Base-by-base conservation (phyloP, 1,284 basidiomycete genomes). In the Vanrija sp. region DNA sequence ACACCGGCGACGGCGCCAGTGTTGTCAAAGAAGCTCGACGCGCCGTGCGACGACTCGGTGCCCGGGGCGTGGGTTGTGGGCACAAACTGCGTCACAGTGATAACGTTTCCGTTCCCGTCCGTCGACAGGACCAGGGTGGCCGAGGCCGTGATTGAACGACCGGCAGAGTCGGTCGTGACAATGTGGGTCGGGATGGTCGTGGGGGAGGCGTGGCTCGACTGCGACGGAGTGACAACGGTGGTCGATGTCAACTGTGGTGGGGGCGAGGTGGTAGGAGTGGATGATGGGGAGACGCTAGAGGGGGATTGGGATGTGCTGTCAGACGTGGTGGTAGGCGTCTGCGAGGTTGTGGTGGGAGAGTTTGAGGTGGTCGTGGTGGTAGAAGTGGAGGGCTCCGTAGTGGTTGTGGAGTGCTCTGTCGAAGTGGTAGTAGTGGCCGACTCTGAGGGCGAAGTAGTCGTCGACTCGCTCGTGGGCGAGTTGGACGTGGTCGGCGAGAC, bases 1-100 rank as follows among this genome's bases (percentile, higher is more conserved):
- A 71, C 70, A 50, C 76, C 76, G 3, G 72, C 75, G 3, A 77
- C 76, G 18, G 76, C 76, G 0, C 73, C 72, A 1, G 71, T 71
- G 58, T 77, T 77, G 60, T 65, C 65, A 51, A 76, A 75, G 62
- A 77, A 77, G n/a, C 47, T 49, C 4, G 61, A 62, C 15, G 53
- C 51, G 12, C 56, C 65, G 16, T 52, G 45, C 15, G 52, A 22
- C 10, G 50, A 54, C 42, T 56, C 56, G 3, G 58, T 57, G 16
- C 59, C 64, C 31, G 31, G 31, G 12, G 31, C 31, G 31, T 31
- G 31, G 6, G 68, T 67, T 51, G 70, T 71, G 36, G 62, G 61
- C 20, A 72, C 64, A 25, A 65, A 59, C 51, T 68, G 64, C 6
- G 73, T 77, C 41, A 71, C 57, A 7, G 75, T 76, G 51, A 61